phyloP scores from a whole-genome alignment of 345 rosid species.

The Mercurialis annua region DNA sequence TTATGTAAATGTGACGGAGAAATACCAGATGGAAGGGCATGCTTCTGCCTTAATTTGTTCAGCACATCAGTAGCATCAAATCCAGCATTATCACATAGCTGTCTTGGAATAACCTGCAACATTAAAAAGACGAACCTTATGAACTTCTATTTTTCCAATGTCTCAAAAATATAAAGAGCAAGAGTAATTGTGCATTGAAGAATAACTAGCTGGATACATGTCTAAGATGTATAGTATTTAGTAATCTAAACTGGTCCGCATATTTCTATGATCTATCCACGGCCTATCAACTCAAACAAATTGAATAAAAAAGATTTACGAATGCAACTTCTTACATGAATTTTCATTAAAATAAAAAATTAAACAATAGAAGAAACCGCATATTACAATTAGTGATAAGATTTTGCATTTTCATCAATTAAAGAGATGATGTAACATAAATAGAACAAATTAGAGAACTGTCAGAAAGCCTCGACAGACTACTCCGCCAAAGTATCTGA shows the following conservation, averaged over 20 bases:
- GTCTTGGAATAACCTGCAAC: slow-evolving; percentile 89
- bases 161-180: not conserved
- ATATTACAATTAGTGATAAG: not conserved
- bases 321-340: not conserved
- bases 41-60: slow-evolving; percentile 95
- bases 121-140: not conserved
- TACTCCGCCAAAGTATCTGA: not conserved
- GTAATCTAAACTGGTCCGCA: not conserved
- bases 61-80: slow-evolving; percentile 98
- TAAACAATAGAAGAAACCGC: not conserved
- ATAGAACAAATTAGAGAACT: not conserved
- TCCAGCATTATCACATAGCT: slow-evolving; percentile 98
- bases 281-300: not conserved
- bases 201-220: not conserved
- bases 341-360: not conserved
- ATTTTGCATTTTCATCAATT: slow-evolving; percentile 9
- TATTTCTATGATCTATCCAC: not conserved
- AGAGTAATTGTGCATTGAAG: not conserved
- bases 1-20: too few species aligned
- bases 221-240: not conserved
- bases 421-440: not conserved
- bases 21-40: slow-evolving; percentile 80
- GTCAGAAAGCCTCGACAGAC: not conserved
- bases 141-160: not conserved
- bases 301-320: not conserved